These are phyloP conservation scores for Fusarium longipes DNA, from an alignment of 2,329 filamentous ascomycete genomes.

Conservation along the genomic window DNA sequence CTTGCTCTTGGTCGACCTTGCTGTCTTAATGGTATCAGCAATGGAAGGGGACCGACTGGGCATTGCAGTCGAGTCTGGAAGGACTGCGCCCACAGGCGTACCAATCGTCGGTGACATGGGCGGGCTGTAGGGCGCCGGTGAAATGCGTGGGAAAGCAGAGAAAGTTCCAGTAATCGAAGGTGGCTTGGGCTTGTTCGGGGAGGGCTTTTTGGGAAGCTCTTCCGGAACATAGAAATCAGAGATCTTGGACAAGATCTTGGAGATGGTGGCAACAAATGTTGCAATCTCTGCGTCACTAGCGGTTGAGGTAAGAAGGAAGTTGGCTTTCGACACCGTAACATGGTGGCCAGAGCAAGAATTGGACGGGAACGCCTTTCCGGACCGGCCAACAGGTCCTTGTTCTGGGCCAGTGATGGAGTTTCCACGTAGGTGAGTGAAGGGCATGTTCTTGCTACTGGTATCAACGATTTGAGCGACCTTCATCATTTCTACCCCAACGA, in stretches of 20 bases:
- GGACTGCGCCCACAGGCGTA: constrained; percentile 16
- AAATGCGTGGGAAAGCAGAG: constrained; percentile 48
- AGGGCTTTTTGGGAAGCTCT: constrained; percentile 36
- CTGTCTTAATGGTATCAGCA: constrained; percentile 48
- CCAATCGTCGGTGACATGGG: constrained; percentile 35
- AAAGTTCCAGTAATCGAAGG: constrained; percentile 47
- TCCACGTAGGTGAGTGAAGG: constrained; percentile 56
- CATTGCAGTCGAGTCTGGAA: constrained; percentile 21
- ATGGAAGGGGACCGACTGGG: constrained; percentile 49
- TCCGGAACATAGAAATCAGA: constrained; percentile 60
- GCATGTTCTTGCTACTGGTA: constrained; percentile 53
- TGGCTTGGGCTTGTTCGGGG: constrained; percentile 41
- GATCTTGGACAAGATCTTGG: constrained; percentile 53
- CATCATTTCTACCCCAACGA: constrained; percentile 67
- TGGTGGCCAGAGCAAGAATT: constrained; percentile 46
- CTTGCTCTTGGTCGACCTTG: constrained; percentile 48
- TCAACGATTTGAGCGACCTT: constrained; percentile 69
- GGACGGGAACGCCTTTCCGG: constrained; percentile 35
- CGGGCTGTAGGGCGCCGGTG: constrained; percentile 39
- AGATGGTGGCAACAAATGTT: constrained; percentile 64
- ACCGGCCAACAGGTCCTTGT: constrained; percentile 37
- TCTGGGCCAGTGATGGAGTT: constrained; percentile 46
- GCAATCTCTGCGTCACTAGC: constrained; percentile 66
- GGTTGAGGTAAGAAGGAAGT: constrained; percentile 67
- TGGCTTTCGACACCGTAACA: constrained; percentile 61